Evolutionary conservation across 768 basidiomycete genomes (phyloP), one percentile per base, ranked within the genome.

Genomic region (Suillus sp.): DNA sequence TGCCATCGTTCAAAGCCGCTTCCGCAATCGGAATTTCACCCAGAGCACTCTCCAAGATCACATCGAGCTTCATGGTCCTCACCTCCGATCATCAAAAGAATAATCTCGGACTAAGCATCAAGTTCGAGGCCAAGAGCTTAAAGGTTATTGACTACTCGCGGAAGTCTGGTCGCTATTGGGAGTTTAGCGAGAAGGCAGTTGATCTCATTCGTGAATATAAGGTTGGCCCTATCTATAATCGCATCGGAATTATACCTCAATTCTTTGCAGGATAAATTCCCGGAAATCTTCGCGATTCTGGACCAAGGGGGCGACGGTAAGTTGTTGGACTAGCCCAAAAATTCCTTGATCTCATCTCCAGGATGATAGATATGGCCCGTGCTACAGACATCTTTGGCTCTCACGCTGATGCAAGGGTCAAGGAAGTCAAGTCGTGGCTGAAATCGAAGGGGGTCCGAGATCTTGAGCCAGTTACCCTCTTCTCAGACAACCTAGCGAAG

Each of bases 121-220:
- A 99, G 74, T 99, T 97, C 66, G 97, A 99, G 71, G 92, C 87
- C 14, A 99, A 97, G 77, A 85, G 88, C 11, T 75, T 95, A 69
- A 99, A 99, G 77, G 97, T 99, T 1, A 82, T 97, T 51, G 92
- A 93, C 65, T 98, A 97, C 76, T 90, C 95, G 8, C 83, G 86
- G 65, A 96, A 96, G 77, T 86, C 89, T 34, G 90, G 89, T 10
- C 79, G 88, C 9, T 82, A 86, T 38, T 99, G 96, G 97, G 96
- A 99, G 71, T 99, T 91, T 71, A 96, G 94, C 69, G 86, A 94
- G 64, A 92, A 89, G 72, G 90, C 96, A 0, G 77, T 96, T 43
- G 81, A 89, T 30, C 83, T 98, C 20, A 84, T 98, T 61, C 80
- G 79, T 45, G 89, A 95, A 62, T 99, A 99, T 79, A 91, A 91